Evolutionary conservation across 73 alveolate genomes (phyloP), one percentile per base, ranked within the genome.

Genomic region (Paramecium octaurelia): DNA sequence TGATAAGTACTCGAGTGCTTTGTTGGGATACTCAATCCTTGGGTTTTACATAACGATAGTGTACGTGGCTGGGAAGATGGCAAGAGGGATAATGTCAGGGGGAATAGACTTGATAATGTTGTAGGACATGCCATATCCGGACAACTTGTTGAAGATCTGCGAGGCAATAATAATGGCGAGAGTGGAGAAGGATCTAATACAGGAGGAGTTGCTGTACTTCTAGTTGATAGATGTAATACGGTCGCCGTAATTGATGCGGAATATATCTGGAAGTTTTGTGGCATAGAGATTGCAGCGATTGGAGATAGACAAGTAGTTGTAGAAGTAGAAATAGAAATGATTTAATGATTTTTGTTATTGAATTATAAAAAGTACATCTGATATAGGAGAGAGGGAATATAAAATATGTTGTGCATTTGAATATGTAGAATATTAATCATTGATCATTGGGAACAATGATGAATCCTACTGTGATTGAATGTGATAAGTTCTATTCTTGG

Each of bases 1-100:
- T 23, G 91, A 80, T 43, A 80, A 80, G 46, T 80, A 80, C 21
- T 80, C 91, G 21, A 80, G 91, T 48, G 91, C 91, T 43, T 42
- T 80, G 2, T 80, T 80, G 34, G 91, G 91, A 10, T 80, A 80
- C 31, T 80, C 91, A 1, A 43, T 80, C 2, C 10, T 80, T 3
- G 91, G 91, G 12, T 80, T 80, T 42, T 80, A 80, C 24, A 43
- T 80, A 20, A 80, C 91, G 21, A 80, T 80, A 24, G 91, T 80
- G 6, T 80, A 80, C 46, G 91, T 80, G 8, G 91, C 91, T 14
- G 91, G 91, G 2, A 80, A 80, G 34, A 23, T 80, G 57, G 91
- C 91, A 24, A 80, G 91, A 80, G 73, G 91, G 0, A 48, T 80
- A 21, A 48, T 80, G 70, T 31, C 46, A 16, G 91, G 91, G 5